Base-by-base conservation (phyloP, 176 grass and related monocot genomes). In the Paspalum vaginatum region DNA sequence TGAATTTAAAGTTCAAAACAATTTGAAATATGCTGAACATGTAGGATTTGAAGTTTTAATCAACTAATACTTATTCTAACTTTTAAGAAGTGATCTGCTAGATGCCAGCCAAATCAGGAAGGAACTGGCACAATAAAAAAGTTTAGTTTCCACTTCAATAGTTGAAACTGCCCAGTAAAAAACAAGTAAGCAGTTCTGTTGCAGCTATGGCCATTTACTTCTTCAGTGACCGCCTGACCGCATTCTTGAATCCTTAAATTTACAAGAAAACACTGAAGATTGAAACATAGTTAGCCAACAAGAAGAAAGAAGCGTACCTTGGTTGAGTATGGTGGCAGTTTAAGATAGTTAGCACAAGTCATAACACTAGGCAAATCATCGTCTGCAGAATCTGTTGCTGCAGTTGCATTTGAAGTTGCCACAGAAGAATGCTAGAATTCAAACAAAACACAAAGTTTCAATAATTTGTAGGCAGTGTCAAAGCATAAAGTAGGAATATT, bases 311-410 rank as follows among this genome's bases (percentile, higher is more conserved):
- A 74, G 37, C 58, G 47, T 61, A 97, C 94, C 87, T 97, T 97
- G 20, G 87, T 93, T 16, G 94, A 97, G 73, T 97, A 97, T 6
- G 91, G 94, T 9, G 94, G 94, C 13, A 97, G 89, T 81, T 97
- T 97, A 70, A 97, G 91, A 84, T 94, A 97, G 75, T 97, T 97
- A 37, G 91, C 94, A 65, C 94, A 97, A 21, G 94, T 97, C 94
- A 97, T 97, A 7, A 97, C 94, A 79, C 94, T 97, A 42, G 94
- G 94, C 50, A 97, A 80, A 80, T 94, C 94, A 59, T 97, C 89
- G 82, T 97, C 94, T 20, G 85, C 94, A 45, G 76, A 73, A 39
- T 94, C 89, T 12, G 75, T 24, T 13, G 70, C 84, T 65, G 84
- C 94, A 88, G 89, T 68, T 65, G 81, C 75, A 76, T 88, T 89